Conservation (phyloP, 2,329 filamentous ascomycete species). For the Pseudogymnoascus sp. region DNA sequence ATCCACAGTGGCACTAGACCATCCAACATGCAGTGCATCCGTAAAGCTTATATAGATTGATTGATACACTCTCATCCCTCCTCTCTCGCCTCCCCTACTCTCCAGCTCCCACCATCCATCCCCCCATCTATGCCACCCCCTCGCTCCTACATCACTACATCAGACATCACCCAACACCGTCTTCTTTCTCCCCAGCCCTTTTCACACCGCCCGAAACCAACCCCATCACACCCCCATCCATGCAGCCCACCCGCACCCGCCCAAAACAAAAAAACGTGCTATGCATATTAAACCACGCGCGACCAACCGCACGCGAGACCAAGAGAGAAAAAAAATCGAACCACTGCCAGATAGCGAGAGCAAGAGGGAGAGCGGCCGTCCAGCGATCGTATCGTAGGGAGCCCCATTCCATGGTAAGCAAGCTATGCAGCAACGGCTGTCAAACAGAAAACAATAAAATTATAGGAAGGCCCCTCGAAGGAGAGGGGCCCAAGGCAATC, state of each 20-base stretch:
- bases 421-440: constrained; percentile 1
- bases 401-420: neutral
- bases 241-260: neutral
- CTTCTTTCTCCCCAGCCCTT: neutral
- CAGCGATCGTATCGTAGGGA: neutral
- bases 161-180: neutral
- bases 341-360: neutral
- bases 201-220: neutral
- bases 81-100: neutral
- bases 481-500: neutral
- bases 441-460: constrained; percentile 6
- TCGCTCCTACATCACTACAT: neutral
- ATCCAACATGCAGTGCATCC: neutral
- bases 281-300: constrained; percentile 6
- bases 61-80: neutral
- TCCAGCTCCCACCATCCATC: neutral
- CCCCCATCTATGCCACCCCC: neutral
- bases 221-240: neutral
- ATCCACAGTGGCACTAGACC: neutral
- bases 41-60: constrained; percentile 6
- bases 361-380: neutral
- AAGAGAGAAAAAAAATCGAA: neutral
- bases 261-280: constrained; percentile 7
- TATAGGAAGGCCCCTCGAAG: neutral
- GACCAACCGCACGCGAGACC: neutral